Evolutionary conservation across 768 basidiomycete species (phyloP), one percentile per base, ranked within the genome.

Genomic region (Phanerochaete carnosa): DNA sequence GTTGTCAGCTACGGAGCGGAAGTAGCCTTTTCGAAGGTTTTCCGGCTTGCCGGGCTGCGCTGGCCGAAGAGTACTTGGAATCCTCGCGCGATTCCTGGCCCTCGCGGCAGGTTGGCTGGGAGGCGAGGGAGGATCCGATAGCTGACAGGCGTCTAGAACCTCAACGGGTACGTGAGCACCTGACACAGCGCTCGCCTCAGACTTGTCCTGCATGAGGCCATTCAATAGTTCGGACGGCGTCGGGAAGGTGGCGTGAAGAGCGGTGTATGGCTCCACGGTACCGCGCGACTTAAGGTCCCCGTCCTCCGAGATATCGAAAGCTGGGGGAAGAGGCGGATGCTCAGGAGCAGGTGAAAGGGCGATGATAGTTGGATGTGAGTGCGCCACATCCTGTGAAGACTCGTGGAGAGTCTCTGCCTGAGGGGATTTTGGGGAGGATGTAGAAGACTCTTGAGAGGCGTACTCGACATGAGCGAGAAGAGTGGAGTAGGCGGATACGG

Each of bases 211-310:
- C n/a, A n/a, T n/a, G n/a, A n/a, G n/a, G n/a, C n/a, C n/a, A n/a
- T n/a, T n/a, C n/a, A n/a, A n/a, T n/a, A n/a, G 74, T 64, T 88
- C 86, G 37, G 82, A 83, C 0, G 88, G 88, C 0, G 88, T 89
- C 1, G 81, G 87, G 64, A 89, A 87, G 19, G 65, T 65, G 45
- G 62, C 63, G 26, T 66, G 69, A 4, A 71, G 70, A 1, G 64
- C 67, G 33, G 65, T 47, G 55, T 62, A 68, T 19, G 62, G 54
- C 32, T 67, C 64, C 51, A 65, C 57, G 19, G 66, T 59, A n/a
- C n/a, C n/a, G 23, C 59, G 61, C n/a, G n/a, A 23, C 25, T 19
- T 46, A 7, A 19, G 45, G 8, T 13, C 37, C 11, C 22, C 39
- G 12, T 11, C 23, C 25, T 53, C 33, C 9, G 50, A 5, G 46